A percentile compares a stretch with the other conserved stretches of the same genome.
These are phyloP conservation scores for Madurella fahalii DNA, from an alignment of 2,329 filamentous ascomycete genomes.

Conservation along the genomic window DNA sequence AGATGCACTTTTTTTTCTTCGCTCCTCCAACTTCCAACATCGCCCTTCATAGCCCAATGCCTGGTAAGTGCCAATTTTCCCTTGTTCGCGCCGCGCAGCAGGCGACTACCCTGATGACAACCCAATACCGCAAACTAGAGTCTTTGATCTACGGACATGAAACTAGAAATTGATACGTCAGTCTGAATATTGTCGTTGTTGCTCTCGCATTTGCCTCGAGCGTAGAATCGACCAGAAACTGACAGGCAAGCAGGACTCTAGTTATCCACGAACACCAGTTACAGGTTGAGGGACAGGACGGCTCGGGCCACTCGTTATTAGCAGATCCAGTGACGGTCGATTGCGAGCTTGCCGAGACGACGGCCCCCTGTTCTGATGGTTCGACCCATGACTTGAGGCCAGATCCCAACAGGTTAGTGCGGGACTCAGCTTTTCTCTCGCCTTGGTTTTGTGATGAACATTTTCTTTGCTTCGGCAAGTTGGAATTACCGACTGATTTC, in stretches of 20 bases:
- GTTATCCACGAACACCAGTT: constrained; percentile 11
- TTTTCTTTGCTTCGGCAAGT: constrained; percentile 65
- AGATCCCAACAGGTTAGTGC: constrained; percentile 29
- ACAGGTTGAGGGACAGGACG: constrained; percentile 1
- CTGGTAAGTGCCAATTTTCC: constrained; percentile 27
- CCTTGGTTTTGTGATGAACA: constrained; percentile 56
- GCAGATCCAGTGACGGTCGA: neutral
- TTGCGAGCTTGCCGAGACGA: neutral
- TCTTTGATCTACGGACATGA: constrained; percentile 88
- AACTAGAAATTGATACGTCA: constrained; percentile 85
- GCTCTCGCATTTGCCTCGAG: constrained; percentile 15
- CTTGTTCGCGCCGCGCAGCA: constrained; percentile 11
- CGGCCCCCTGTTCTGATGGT: neutral
- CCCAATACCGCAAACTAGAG: constrained; percentile 89
- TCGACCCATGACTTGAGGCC: constrained; percentile 14
- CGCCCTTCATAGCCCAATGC: constrained; percentile 6
- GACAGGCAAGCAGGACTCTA: constrained; percentile 28
- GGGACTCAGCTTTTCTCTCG: neutral
- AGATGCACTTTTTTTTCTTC: constrained; percentile 20
- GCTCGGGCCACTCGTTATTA: neutral
- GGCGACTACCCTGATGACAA: constrained; percentile 67
- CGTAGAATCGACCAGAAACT: constrained; percentile 13
- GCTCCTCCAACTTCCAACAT: constrained; percentile 19
- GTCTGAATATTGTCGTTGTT: constrained; percentile 60
- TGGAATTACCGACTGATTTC: constrained; percentile 95